These are phyloP conservation scores for Colletotrichum melonis DNA, from an alignment of 2,329 filamentous ascomycete genomes.

Conservation along the genomic window DNA sequence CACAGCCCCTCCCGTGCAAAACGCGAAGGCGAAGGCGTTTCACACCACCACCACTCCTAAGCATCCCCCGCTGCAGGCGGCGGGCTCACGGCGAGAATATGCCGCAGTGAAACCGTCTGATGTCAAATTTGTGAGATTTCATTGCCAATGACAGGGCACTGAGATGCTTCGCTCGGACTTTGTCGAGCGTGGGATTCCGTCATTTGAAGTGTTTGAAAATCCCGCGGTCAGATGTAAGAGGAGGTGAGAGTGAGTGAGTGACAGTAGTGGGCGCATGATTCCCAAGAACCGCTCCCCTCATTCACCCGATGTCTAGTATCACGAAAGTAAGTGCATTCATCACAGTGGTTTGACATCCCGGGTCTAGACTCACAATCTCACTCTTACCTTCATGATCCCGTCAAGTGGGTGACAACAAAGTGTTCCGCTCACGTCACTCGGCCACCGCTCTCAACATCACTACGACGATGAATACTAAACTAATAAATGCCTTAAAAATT, in stretches of 20 bases:
- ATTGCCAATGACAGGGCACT: not conserved
- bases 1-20: not conserved
- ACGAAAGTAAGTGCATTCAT: not conserved
- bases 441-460: too few relatives aligned
- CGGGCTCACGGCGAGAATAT: conserved; percentile 10
- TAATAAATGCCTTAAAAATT: too few relatives aligned
- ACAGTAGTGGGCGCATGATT: not conserved
- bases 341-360: not conserved
- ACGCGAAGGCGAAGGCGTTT: conserved; percentile 23
- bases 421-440: too few relatives aligned
- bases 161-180: not conserved
- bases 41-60: not conserved
- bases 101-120: conserved; percentile 34
- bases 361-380: not conserved
- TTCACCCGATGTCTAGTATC: not conserved
- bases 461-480: too few relatives aligned
- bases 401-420: too few relatives aligned
- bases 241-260: not conserved
- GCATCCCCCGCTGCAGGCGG: conserved; percentile 6
- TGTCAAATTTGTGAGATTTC: not conserved
- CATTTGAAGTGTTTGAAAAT: conserved; percentile 5
- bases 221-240: not conserved
- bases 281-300: not conserved
- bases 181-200: not conserved
- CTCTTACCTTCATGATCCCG: too few relatives aligned